Percentiles rank a stretch among this genome's conserved stretches.
phyloP scores from a whole-genome alignment of 768 basidiomycete genomes.

The Rhizopogon salebrosus region DNA sequence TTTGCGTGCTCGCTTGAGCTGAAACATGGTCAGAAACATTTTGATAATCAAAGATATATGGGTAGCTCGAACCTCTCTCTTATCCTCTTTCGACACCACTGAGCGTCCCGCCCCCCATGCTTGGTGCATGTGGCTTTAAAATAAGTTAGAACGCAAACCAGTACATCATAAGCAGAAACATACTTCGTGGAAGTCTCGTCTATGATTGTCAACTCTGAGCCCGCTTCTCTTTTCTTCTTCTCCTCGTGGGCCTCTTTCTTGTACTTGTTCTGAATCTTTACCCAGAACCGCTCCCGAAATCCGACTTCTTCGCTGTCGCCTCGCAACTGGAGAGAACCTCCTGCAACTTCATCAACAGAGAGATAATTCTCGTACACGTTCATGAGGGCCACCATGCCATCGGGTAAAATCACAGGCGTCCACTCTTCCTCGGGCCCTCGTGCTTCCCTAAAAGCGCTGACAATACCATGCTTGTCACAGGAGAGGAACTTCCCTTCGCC shows the following conservation, averaged over 20 bases:
- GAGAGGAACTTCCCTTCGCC: slow-evolving; percentile 89
- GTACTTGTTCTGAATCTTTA: slow-evolving; percentile 87
- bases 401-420: slow-evolving; percentile 77
- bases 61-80: slow-evolving; percentile 53
- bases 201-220: slow-evolving; percentile 44
- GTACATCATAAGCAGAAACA: slow-evolving; percentile 24
- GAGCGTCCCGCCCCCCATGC: slow-evolving; percentile 81
- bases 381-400: slow-evolving; percentile 85
- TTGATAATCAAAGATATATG: slow-evolving; percentile 2
- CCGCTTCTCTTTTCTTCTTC: slow-evolving; percentile 62
- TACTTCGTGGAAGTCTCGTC: slow-evolving; percentile 77
- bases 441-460: slow-evolving; percentile 82
- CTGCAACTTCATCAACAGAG: slow-evolving; percentile 79
- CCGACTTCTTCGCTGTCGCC: slow-evolving; percentile 85
- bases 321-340: slow-evolving; percentile 69
- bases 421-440: slow-evolving; percentile 93
- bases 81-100: slow-evolving; percentile 65
- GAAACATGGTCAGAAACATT: slow-evolving; percentile 5
- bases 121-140: slow-evolving; percentile 61
- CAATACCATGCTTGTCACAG: slow-evolving; percentile 80
- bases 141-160: neutral
- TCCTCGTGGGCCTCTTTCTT: slow-evolving; percentile 79
- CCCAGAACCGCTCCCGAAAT: slow-evolving; percentile 81
- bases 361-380: slow-evolving; percentile 89
- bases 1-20: slow-evolving; percentile 76